Evolutionary conservation across 192 early-diverging fungal genomes (phyloP).

Genomic region (Coemansia sp.): DNA sequence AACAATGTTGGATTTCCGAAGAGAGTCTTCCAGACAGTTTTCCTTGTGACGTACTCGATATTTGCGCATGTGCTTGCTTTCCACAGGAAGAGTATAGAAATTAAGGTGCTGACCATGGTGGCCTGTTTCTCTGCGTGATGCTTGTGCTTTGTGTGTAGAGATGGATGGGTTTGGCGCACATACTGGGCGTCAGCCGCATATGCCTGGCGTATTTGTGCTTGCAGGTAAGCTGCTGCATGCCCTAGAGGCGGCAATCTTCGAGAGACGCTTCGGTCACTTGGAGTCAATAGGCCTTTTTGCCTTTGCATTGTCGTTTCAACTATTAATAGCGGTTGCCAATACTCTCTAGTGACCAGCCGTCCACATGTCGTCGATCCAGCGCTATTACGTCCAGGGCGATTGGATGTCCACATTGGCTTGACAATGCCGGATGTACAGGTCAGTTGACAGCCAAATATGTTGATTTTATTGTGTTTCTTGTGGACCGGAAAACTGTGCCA

Average conservation of each 20-base stretch:
- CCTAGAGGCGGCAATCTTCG: too few relatives aligned
- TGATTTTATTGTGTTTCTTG: too few relatives aligned
- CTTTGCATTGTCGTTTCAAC: neutral
- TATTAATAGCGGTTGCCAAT: neutral
- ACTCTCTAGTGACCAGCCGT: conserved; percentile 68
- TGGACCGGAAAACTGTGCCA: too few relatives aligned
- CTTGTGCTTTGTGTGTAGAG: conserved; percentile 24
- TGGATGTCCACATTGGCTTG: conserved; percentile 74
- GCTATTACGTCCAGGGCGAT: conserved; percentile 76
- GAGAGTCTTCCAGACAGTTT: too few relatives aligned
- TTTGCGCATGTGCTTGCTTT: neutral
- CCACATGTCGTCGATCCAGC: conserved; percentile 73
- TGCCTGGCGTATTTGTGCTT: conserved; percentile 61
- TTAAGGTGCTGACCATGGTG: too few relatives aligned
- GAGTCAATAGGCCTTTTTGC: too few relatives aligned
- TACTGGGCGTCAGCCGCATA: conserved; percentile 2
- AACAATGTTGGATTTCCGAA: too few relatives aligned
- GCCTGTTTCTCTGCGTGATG: too few relatives aligned
- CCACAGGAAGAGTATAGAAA: too few relatives aligned
- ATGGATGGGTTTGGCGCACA: conserved; percentile 50
- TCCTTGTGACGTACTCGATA: neutral
- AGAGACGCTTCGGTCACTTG: neutral
- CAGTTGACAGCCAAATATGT: conserved; percentile 3
- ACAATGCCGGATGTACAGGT: conserved; percentile 57
- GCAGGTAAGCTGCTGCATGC: conserved; percentile 67